These are phyloP conservation scores for Trematosphaeria pertusa DNA, from an alignment of 2,329 filamentous ascomycete species.

Conservation along the genomic window DNA sequence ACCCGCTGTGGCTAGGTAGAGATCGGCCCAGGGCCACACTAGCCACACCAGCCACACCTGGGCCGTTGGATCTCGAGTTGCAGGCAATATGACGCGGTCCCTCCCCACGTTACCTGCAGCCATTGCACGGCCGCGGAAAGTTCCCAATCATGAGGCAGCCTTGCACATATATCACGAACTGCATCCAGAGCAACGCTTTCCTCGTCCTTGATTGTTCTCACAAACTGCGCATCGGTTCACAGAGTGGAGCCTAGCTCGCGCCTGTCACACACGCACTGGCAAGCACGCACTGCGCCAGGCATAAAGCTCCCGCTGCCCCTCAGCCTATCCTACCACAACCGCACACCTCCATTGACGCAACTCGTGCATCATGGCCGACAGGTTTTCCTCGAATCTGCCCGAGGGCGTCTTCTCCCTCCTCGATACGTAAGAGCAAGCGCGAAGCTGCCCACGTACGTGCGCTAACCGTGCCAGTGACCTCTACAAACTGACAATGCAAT, in stretches of 20 bases:
- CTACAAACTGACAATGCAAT: slow-evolving; percentile 99
- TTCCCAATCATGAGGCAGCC: not conserved
- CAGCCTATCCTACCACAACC: slow-evolving; percentile 5
- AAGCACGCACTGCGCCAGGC: too few species aligned
- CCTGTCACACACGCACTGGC: not conserved
- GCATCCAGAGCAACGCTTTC: too few species aligned
- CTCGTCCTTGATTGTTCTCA: too few species aligned
- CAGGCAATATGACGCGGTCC: slow-evolving; percentile 10
- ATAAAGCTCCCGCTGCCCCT: slow-evolving; percentile 2
- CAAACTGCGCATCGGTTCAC: not conserved
- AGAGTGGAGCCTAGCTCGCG: not conserved
- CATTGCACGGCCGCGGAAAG: slow-evolving; percentile 4
- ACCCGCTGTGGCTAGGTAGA: too few species aligned
- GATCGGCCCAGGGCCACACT: too few species aligned
- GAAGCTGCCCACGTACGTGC: not conserved
- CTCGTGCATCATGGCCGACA: slow-evolving; percentile 27
- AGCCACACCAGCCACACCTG: too few species aligned
- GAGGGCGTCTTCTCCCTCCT: slow-evolving; percentile 54
- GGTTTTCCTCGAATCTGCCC: slow-evolving; percentile 33
- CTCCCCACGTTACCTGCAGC: too few species aligned
- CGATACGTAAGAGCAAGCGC: slow-evolving; percentile 46
- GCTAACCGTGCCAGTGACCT: slow-evolving; percentile 58
- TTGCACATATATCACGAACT: not conserved
- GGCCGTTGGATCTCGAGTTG: too few species aligned
- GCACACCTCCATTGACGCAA: too few species aligned